Conservation (phyloP, 768 basidiomycete species). For the Hericium alpestre region DNA sequence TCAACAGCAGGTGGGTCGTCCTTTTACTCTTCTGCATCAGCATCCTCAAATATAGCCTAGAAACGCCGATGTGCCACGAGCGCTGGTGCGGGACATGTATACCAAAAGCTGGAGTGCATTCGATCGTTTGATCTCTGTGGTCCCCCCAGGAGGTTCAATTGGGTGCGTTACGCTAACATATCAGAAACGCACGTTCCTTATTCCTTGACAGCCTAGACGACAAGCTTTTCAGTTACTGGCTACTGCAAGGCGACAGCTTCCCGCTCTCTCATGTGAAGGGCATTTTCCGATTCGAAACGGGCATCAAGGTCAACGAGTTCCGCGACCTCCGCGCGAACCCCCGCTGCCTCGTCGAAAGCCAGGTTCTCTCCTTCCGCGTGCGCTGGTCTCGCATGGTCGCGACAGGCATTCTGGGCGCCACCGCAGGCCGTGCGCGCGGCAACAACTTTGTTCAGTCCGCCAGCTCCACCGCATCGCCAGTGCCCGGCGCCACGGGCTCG, state of each 20-base stretch:
- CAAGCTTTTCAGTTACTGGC: conserved; percentile 86
- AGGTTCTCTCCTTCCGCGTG: conserved; percentile 71
- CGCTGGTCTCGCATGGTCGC: conserved; percentile 69
- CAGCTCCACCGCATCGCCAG: conserved; percentile 10
- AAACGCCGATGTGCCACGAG: conserved; percentile 78
- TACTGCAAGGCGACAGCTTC: conserved; percentile 67
- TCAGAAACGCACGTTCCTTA: background rate
- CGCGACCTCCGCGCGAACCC: conserved; percentile 84
- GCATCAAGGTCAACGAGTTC: conserved; percentile 81
- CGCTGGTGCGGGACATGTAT: conserved; percentile 82
- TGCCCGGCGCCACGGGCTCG: conserved; percentile 3
- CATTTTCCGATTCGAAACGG: conserved; percentile 80
- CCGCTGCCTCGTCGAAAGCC: conserved; percentile 74
- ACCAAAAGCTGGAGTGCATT: conserved; percentile 91
- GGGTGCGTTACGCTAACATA: conserved; percentile 40
- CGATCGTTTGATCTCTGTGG: conserved; percentile 77
- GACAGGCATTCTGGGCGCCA: conserved; percentile 52
- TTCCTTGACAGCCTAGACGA: conserved; percentile 59
- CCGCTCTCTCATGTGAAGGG: conserved; percentile 76
- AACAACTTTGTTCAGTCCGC: conserved; percentile 12
- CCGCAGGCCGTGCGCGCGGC: conserved; percentile 21
- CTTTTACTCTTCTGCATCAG: background rate
- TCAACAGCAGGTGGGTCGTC: conserved; percentile 53
- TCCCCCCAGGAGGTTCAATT: conserved; percentile 84
- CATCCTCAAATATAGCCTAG: conserved; percentile 23